These are phyloP conservation scores for Atractiella rhizophila DNA, from an alignment of 768 basidiomycete genomes.

Conservation along the genomic window DNA sequence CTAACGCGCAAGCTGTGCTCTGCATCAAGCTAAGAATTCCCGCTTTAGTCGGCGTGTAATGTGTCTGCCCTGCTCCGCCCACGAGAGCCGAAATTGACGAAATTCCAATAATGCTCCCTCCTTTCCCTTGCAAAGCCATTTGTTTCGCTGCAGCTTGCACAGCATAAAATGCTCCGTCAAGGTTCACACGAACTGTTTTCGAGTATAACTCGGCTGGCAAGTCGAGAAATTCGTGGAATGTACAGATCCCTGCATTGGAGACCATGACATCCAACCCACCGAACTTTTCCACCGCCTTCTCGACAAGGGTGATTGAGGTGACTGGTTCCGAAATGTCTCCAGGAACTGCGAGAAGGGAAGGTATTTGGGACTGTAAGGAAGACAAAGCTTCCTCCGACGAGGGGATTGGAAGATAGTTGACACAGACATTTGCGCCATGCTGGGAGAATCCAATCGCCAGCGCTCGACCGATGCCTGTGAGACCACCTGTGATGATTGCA, in stretches of 20 bases:
- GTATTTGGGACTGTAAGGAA: too few species aligned
- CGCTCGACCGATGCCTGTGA: constrained; percentile 46
- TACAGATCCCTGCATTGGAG: constrained; percentile 43
- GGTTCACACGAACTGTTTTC: constrained; percentile 40
- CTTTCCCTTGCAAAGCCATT: constrained; percentile 47
- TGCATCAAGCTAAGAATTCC: constrained; percentile 56
- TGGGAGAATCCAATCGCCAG: constrained; percentile 40
- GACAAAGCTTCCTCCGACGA: constrained; percentile 30
- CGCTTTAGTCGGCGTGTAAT: constrained; percentile 59
- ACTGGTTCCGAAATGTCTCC: constrained; percentile 32
- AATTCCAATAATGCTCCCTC: constrained; percentile 48
- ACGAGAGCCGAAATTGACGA: constrained; percentile 58
- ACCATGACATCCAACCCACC: constrained; percentile 37
- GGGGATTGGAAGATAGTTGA: constrained; percentile 47
- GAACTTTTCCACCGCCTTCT: constrained; percentile 34
- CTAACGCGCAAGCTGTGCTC: constrained; percentile 47
- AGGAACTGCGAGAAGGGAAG: constrained; percentile 30
- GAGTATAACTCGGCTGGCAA: constrained; percentile 43
- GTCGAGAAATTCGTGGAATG: constrained; percentile 46
- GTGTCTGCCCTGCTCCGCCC: constrained; percentile 46
- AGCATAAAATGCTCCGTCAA: constrained; percentile 39
- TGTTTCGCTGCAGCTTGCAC: constrained; percentile 34
- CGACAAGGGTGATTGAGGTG: constrained; percentile 30
- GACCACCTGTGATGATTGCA: too few species aligned
- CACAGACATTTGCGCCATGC: constrained; percentile 40